Conservation (phyloP, 192 early-diverging fungal species). For the Podila minutissima region DNA sequence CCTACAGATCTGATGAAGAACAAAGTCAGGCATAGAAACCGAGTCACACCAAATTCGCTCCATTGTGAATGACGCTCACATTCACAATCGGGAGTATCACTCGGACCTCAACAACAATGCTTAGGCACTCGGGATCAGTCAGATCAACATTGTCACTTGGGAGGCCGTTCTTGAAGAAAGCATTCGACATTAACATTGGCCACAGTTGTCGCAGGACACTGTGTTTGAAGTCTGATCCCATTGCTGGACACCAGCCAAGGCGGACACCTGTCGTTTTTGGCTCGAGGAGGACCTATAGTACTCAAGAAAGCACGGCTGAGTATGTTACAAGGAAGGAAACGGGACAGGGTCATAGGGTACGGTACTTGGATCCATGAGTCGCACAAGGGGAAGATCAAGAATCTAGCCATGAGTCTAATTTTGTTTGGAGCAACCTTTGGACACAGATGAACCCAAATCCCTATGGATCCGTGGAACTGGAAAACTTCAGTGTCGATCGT, state of each 20-base stretch:
- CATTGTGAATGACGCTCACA: background rate
- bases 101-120: background rate
- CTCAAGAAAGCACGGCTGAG: background rate
- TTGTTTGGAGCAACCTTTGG: background rate
- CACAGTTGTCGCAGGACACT: background rate
- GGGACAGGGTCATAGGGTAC: slow-evolving; percentile 29
- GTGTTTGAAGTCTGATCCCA: no score
- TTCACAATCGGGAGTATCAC: background rate
- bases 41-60: no score
- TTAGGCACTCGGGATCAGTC: background rate
- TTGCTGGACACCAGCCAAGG: no score
- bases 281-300: background rate
- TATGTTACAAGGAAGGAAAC: slow-evolving; percentile 4
- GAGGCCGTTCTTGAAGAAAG: background rate
- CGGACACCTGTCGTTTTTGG: no score
- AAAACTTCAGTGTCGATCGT: slow-evolving; percentile 76
- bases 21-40: no score
- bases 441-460: slow-evolving; percentile 24
- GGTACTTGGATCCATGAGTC: background rate
- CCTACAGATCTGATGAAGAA: no score
- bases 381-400: no score
- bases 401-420: background rate
- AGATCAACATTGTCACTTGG: background rate
- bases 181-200: background rate
- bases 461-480: slow-evolving; percentile 61